Conservation (phyloP, 345 rosid species). For the Geranium brycei region DNA sequence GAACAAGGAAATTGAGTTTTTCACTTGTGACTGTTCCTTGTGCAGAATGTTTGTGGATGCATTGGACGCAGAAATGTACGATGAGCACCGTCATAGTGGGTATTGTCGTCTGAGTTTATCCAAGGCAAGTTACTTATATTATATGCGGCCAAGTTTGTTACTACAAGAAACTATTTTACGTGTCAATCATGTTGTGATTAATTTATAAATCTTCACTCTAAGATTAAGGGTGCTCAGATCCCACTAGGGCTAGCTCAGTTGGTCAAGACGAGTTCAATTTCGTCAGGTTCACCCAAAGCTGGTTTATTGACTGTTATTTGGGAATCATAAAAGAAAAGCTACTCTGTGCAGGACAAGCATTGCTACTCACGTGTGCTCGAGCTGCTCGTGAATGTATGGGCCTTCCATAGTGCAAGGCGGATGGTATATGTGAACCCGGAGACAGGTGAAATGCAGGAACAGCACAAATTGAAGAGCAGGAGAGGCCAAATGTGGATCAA, state of each 20-base stretch:
- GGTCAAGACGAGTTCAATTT: too few relatives aligned
- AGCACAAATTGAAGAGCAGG: slow-evolving; percentile 49
- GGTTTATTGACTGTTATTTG: background rate
- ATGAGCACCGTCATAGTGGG: slow-evolving; percentile 62
- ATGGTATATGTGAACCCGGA: slow-evolving; percentile 67
- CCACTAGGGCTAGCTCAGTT: too few relatives aligned
- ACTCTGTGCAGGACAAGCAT: slow-evolving; percentile 60
- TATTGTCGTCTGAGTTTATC: slow-evolving; percentile 68
- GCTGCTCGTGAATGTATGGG: slow-evolving; percentile 90
- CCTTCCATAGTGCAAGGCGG: slow-evolving; percentile 78
- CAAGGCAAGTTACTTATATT: slow-evolving; percentile 34
- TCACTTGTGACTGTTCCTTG: slow-evolving; percentile 4
- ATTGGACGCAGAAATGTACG: slow-evolving; percentile 72
- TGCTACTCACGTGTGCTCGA: slow-evolving; percentile 84
- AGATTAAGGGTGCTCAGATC: background rate
- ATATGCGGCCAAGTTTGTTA: background rate
- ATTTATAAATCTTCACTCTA: background rate
- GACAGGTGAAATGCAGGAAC: slow-evolving; percentile 69
- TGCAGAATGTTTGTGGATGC: slow-evolving; percentile 95
- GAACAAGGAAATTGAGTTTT: background rate
- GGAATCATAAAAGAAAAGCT: background rate
- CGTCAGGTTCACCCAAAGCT: too few relatives aligned
- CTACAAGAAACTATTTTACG: background rate
- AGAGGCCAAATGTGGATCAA: slow-evolving; percentile 79
- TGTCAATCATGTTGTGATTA: background rate